phyloP scores from a whole-genome alignment of 2,329 filamentous ascomycete genomes.

The Arthrinium phaeospermum region DNA sequence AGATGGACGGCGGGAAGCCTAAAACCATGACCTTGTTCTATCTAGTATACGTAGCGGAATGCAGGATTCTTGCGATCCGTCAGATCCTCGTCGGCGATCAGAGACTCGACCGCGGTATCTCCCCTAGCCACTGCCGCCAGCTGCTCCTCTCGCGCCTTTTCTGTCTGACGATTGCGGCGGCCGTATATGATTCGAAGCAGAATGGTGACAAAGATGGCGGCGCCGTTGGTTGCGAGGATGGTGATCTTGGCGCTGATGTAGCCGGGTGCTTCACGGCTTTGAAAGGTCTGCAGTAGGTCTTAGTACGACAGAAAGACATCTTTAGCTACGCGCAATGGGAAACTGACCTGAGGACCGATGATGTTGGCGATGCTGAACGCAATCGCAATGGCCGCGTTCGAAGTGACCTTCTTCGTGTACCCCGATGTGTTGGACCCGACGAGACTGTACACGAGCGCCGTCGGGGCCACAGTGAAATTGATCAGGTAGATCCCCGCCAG shows the following conservation, averaged over 20 bases:
- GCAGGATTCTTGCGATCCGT: conserved; percentile 26
- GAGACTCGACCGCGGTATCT: conserved; percentile 17
- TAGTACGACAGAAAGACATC: background rate
- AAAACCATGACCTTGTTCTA: too few relatives aligned
- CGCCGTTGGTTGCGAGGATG: conserved; percentile 51
- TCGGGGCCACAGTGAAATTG: conserved; percentile 43
- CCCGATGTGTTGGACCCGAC: conserved; percentile 32
- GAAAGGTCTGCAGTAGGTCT: conserved; percentile 62
- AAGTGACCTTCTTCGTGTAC: conserved; percentile 44
- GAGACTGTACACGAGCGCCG: conserved; percentile 45
- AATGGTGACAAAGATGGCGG: conserved; percentile 21
- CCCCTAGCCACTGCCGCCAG: conserved; percentile 24
- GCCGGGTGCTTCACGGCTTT: conserved; percentile 54
- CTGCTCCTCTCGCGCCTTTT: conserved; percentile 23
- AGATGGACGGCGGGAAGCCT: too few relatives aligned
- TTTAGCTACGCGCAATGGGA: background rate
- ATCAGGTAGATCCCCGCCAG: conserved; percentile 46
- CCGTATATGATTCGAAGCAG: conserved; percentile 35
- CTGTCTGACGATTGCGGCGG: conserved; percentile 26
- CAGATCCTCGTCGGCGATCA: conserved; percentile 23
- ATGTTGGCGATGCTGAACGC: conserved; percentile 57
- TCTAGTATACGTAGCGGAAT: conserved; percentile 28
- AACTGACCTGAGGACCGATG: conserved; percentile 17
- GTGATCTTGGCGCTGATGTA: conserved; percentile 61
- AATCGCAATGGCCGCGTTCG: conserved; percentile 42